Evolutionary conservation across 805 yeast species (phyloP), one percentile per base, ranked within the genome.

Genomic region (Pichia occidentalis): DNA sequence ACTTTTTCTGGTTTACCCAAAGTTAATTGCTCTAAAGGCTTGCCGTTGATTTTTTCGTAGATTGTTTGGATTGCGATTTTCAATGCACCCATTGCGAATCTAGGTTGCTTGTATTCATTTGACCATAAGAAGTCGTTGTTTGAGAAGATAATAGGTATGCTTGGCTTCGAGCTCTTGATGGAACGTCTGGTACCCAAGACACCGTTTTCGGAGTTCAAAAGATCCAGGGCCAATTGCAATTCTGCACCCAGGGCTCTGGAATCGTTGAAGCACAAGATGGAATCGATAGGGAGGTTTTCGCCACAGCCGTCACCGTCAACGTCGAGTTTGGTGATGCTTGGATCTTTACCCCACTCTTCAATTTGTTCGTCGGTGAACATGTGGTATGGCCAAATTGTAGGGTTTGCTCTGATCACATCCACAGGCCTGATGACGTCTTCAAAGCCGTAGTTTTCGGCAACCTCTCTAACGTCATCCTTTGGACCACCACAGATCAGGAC

Each of bases 11-110:
- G 97, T 54, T 88, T 88, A 9, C 97, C 97, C 47, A 85, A 63
- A 5, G 82, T 71, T 4, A 75, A 65, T 42, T 73, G 72, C 25
- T 71, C 62, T 43, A 87, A 59, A 3, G 58, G 54, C 6, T 48
- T 36, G 12, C 76, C 75, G 34, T 55, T 55, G 3, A 47, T 50
- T 14, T 51, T 47, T 16, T 50, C 43, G 51, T 83, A 84, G 30
- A 86, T 58, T 4, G 73, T 61, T 51, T 83, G 81, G 4, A 82
- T 60, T 30, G 73, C 61, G 36, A 74, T 70, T 44, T 90, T 67
- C 51, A 84, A 80, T 2, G 90, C 94, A 19, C 97, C 97, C 61
- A 87, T 95, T 6, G 96, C 97, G 52, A 85, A 83, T 39, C 97
- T 69, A 17, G 95, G 85, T 38, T 80, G 60, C 12, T 56, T 60